phyloP scores from a whole-genome alignment of 805 yeast species.

The Kodamaea restingae region DNA sequence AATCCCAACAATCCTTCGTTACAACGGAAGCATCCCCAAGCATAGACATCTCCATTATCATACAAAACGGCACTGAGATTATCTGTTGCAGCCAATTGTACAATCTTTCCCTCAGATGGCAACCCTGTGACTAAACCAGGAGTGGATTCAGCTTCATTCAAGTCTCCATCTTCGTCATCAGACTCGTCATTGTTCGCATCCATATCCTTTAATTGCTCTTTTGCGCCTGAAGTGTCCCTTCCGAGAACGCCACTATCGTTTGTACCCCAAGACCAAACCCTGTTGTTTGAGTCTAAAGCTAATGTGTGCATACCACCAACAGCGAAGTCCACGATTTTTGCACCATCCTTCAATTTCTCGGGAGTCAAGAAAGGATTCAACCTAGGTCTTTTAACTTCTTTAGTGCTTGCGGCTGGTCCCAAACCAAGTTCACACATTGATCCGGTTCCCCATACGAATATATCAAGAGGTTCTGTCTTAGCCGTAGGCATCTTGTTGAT shows the following conservation, averaged over 20 bases:
- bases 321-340: constrained; percentile 77
- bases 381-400: constrained; percentile 94
- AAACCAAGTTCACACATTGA: constrained; percentile 96
- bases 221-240: constrained; percentile 65
- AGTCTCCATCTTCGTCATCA: constrained; percentile 77
- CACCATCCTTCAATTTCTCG: constrained; percentile 41
- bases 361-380: constrained; percentile 69
- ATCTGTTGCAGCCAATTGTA: constrained; percentile 88
- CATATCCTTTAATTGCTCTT: constrained; percentile 64
- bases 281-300: constrained; percentile 71
- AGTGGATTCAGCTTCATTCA: constrained; percentile 85
- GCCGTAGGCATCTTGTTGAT: constrained; percentile 38
- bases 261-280: constrained; percentile 98
- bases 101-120: constrained; percentile 54
- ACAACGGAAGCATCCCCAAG: constrained; percentile 97
- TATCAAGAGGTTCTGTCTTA: constrained; percentile 54
- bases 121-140: constrained; percentile 73
- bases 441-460: constrained; percentile 95
- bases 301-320: constrained; percentile 96
- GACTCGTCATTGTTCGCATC: constrained; percentile 44
- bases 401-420: constrained; percentile 90
- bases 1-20: constrained; percentile 91
- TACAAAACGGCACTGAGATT: constrained; percentile 79
- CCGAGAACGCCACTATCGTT: constrained; percentile 92
- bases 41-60: constrained; percentile 82